Conservation (phyloP, 495 filamentous ascomycete species). For the Aspergillus conjunctus region DNA sequence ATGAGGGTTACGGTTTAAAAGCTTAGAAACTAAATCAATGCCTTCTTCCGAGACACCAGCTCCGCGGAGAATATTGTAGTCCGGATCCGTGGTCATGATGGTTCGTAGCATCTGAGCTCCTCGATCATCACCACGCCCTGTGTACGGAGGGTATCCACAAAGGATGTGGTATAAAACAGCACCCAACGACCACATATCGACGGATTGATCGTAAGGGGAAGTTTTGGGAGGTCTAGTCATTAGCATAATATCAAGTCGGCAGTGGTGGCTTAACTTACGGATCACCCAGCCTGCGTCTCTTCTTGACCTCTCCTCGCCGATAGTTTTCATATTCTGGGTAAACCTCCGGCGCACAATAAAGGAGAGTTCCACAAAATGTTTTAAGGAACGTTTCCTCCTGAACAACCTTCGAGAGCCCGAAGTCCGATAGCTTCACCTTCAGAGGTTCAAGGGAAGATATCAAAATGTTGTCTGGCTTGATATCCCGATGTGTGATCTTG, state of each 20-base stretch:
- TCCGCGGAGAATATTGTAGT: constrained; percentile 58
- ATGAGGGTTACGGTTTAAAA: constrained; percentile 74
- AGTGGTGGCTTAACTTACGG: constrained; percentile 37
- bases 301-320: constrained; percentile 45
- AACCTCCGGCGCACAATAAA: constrained; percentile 96
- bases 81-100: constrained; percentile 74
- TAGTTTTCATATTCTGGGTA: constrained; percentile 76
- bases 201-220: constrained; percentile 77
- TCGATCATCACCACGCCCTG: constrained; percentile 59
- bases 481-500: constrained; percentile 92
- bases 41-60: constrained; percentile 62
- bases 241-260: constrained; percentile 19
- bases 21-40: constrained; percentile 71
- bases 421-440: constrained; percentile 89
- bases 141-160: constrained; percentile 74
- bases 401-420: constrained; percentile 91
- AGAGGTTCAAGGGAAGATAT: constrained; percentile 72
- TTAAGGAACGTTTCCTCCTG: constrained; percentile 88
- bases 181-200: constrained; percentile 94
- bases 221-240: constrained; percentile 45
- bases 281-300: constrained; percentile 54
- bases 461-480: constrained; percentile 97
- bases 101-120: constrained; percentile 71
- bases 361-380: constrained; percentile 93
- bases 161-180: constrained; percentile 86